Percentiles rank a stretch among this genome's conserved stretches.
phyloP scores from a whole-genome alignment of 495 filamentous ascomycete genomes.

The Penicillium malachiteum region DNA sequence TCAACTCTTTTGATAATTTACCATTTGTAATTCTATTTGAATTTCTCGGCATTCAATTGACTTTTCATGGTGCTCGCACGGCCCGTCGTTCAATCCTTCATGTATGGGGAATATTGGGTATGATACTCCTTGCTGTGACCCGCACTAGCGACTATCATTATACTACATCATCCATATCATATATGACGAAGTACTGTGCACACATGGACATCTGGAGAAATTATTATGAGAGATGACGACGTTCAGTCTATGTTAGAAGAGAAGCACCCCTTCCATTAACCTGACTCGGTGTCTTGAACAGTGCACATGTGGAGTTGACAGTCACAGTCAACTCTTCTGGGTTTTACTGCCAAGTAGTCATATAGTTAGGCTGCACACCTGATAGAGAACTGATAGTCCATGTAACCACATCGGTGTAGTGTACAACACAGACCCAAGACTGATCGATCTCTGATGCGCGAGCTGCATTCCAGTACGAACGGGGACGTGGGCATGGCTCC shows the following conservation, averaged over 20 bases:
- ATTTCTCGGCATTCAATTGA: background rate
- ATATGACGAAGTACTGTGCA: no score
- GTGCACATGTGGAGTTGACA: no score
- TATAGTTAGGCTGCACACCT: background rate
- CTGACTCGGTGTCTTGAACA: no score
- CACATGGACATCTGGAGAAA: background rate
- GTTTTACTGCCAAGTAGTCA: no score
- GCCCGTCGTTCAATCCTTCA: constrained; percentile 1
- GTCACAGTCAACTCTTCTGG: no score
- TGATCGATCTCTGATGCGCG: background rate
- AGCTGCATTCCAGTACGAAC: constrained; percentile 2
- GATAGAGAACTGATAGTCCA: background rate
- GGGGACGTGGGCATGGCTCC: constrained; percentile 1
- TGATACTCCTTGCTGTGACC: background rate
- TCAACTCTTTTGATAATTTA: background rate
- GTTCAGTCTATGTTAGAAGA: background rate
- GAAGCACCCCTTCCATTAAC: no score
- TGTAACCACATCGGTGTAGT: background rate
- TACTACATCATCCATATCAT: background rate
- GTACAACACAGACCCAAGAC: background rate
- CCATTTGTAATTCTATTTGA: background rate
- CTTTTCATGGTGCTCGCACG: background rate
- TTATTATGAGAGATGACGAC: background rate
- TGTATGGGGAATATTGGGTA: background rate
- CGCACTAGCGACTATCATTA: background rate